Conservation (phyloP, 768 basidiomycete genomes). For the Chlorophyllum brunneum region DNA sequence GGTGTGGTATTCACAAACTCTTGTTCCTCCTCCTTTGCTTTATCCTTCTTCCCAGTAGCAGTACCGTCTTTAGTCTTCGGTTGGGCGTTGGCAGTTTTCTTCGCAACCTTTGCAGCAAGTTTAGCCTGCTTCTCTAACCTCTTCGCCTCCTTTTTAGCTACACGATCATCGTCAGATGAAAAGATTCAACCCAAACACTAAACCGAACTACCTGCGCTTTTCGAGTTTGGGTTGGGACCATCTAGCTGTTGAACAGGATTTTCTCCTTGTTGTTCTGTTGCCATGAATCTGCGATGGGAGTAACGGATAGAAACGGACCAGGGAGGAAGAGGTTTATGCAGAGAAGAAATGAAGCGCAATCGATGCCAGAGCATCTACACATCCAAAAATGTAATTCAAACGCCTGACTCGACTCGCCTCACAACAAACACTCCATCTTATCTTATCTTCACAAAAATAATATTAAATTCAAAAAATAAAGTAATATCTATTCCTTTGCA, state of each 20-base stretch:
- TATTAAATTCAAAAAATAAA: constrained; percentile 6
- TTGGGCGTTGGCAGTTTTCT: constrained; percentile 35
- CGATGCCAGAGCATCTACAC: constrained; percentile 8
- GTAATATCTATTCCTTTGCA: neutral
- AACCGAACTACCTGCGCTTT: constrained; percentile 34
- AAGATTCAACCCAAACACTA: neutral
- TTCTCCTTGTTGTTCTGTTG: neutral
- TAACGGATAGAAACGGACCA: neutral
- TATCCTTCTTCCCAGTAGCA: constrained; percentile 61
- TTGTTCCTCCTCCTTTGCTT: constrained; percentile 49
- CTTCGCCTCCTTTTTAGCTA: constrained; percentile 87
- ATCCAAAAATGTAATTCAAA: neutral
- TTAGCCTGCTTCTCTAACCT: constrained; percentile 76
- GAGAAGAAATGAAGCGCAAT: constrained; percentile 7
- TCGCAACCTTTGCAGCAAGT: constrained; percentile 64
- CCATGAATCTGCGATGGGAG: constrained; percentile 2
- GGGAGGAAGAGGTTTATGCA: neutral
- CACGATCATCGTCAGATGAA: neutral
- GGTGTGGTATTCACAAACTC: constrained; percentile 89
- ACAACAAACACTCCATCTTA: neutral
- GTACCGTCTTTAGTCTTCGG: constrained; percentile 57
- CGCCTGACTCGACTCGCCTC: constrained; percentile 11
- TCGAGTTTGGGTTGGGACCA: constrained; percentile 32
- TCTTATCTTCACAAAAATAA: constrained; percentile 12
- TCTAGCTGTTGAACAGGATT: neutral